These are phyloP conservation scores for Candida andamanensis DNA, from an alignment of 805 yeast genomes.

Conservation along the genomic window DNA sequence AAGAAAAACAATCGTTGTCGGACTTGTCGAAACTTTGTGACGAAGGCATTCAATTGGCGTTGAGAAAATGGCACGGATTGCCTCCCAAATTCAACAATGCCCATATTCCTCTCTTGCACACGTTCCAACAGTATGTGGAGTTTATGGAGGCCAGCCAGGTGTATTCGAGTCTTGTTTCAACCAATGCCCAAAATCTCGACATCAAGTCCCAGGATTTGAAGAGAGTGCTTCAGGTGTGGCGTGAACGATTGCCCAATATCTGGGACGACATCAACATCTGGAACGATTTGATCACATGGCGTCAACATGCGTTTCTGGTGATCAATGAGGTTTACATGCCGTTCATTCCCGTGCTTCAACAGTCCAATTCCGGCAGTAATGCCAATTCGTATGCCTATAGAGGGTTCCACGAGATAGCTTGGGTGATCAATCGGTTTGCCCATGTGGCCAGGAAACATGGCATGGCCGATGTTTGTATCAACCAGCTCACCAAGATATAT, in stretches of 20 bases:
- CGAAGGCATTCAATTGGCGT: constrained; percentile 90
- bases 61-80: constrained; percentile 88
- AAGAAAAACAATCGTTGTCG: constrained; percentile 78
- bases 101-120: constrained; percentile 84
- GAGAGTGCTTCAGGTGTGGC: constrained; percentile 94
- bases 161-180: constrained; percentile 78
- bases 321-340: constrained; percentile 94
- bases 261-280: constrained; percentile 98
- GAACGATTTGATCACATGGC: constrained; percentile 98
- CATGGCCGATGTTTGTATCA: constrained; percentile 94
- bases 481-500: constrained; percentile 87
- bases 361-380: constrained; percentile 56
- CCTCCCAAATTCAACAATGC: constrained; percentile 77
- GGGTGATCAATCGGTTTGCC: constrained; percentile 97
- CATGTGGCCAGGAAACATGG: constrained; percentile 97
- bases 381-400: constrained; percentile 92
- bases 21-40: constrained; percentile 85
- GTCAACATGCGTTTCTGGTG: constrained; percentile 96
- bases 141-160: constrained; percentile 96
- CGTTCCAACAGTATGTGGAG: constrained; percentile 96
- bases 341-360: constrained; percentile 78
- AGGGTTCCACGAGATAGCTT: constrained; percentile 97
- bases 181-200: constrained; percentile 89
- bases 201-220: constrained; percentile 91
- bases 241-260: constrained; percentile 90